Base-by-base conservation (phyloP, 257 asterid genomes). In the Solanum piurae region DNA sequence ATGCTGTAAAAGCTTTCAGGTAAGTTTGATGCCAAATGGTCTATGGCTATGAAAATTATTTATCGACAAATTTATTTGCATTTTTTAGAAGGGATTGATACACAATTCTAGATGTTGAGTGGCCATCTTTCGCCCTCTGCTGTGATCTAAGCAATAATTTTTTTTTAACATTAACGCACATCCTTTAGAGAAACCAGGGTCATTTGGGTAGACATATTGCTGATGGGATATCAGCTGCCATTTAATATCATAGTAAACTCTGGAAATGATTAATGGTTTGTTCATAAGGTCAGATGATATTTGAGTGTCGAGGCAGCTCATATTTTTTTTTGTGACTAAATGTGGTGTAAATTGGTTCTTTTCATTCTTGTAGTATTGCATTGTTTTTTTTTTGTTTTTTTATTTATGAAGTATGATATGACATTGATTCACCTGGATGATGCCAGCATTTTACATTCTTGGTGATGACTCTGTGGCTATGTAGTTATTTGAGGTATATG, bases 1-100 rank as follows among this genome's bases (percentile, higher is more conserved):
- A 75, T 89, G 98, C 97, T 86, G 99, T 97, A 52, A 97, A 97
- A 93, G 21, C 92, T 68, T 93, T 93, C 92, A 95, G 98, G 99
- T 95, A 89, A 87, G 40, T 86, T 27, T 49, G 86, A 49, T 6
- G 86, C 40, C 34, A 80, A 16, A 44, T 79, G 40, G 66, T 80
- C 85, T 44, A 5, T 31, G 40, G 85, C 9, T 79, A 20, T 46
- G 66, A 27, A 77, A 44, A 27, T 80, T 83, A n/a, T 21, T 36
- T 55, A 42, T 38, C 23, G 42, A 82, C 11, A 12, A 49, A 82
- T 82, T 82, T 82, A 49, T 31, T 76, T 76, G 36, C 84, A n/a
- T 46, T 46, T 46, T 79, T 27, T 27, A 34, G 21, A 75, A 46
- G 66, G 85, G 18, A 46, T 80, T 33, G 42, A 82, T 82, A 10